Conservation (phyloP, 2,329 filamentous ascomycete genomes). For the Diaporthe destruens region DNA sequence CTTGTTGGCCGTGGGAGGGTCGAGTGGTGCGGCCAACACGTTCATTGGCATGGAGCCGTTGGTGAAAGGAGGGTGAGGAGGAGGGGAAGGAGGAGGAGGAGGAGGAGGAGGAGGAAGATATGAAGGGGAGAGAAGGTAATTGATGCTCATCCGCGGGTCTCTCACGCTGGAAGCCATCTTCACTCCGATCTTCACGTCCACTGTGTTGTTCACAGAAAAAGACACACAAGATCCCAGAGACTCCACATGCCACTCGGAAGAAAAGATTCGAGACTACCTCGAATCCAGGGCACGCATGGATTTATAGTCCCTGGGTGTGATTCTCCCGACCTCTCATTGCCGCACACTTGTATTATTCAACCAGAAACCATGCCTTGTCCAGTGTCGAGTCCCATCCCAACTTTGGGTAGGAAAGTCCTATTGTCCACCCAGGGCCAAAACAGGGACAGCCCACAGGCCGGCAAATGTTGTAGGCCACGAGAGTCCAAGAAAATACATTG, state of each 20-base stretch:
- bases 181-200: not conserved
- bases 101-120: not conserved
- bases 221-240: not conserved
- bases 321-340: no score
- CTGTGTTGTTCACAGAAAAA: not conserved
- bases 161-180: conserved; percentile 17
- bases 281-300: not conserved
- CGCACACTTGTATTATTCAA: not conserved
- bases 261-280: conserved; percentile 7
- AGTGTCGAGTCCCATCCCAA: conserved; percentile 15
- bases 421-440: conserved; percentile 17
- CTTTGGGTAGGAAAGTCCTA: conserved; percentile 13
- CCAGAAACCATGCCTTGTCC: not conserved
- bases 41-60: conserved; percentile 31
- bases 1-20: conserved; percentile 28
- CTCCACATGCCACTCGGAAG: not conserved
- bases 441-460: conserved; percentile 14
- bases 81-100: conserved; percentile 3
- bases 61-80: conserved; percentile 34
- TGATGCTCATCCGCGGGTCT: conserved; percentile 17
- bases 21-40: conserved; percentile 3
- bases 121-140: not conserved
- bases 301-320: not conserved
- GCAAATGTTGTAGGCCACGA: not conserved
- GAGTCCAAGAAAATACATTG: not conserved